Base-by-base conservation (phyloP, 2,329 filamentous ascomycete species). In the Aspergillus quadricinctus region DNA sequence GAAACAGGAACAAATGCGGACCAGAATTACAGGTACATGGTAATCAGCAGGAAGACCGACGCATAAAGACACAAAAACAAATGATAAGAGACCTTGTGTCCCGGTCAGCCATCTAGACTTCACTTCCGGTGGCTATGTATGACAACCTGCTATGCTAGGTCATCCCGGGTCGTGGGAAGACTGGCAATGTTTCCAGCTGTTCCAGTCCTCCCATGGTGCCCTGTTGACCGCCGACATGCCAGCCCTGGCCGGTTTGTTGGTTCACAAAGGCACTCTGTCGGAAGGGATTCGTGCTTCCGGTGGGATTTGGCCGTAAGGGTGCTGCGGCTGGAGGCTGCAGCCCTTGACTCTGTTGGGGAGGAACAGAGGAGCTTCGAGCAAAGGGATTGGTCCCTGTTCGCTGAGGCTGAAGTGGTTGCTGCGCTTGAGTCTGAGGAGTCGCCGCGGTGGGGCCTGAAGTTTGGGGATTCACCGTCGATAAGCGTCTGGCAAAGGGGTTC, bases 261-360 rank as follows among this genome's bases (percentile, higher is more conserved):
- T 96, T 94, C 52, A 96, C 87, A 72, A 97, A 96, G 3, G 88
- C 86, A 48, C 89, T 90, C 69, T 97, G 92, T 17, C 94, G 84
- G 81, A 97, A 97, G 0, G 94, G 94, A 67, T 99, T 99, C 2
- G 92, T 97, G 67, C 85, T 91, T 8, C 92, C 92, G 0, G 92
- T 97, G 1, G 88, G 83, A 67, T 93, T 91, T 2, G 91, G 85
- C 53, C 82, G 82, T 4, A 94, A 76, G 50, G 81, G 71, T n/a
- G 73, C 71, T 2, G 71, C 67, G 11, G 69, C 60, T 7, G 75
- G 60, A 25, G 74, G 72, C 19, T 75, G 70, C 14, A 76, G 52
- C 6, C 66, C 66, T 50, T 66, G 66, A 48, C 75, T 69, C 46
- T 72, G 67, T 52, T 68, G 66, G 14, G 69, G 63, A 48, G 68